Base-by-base conservation (phyloP, 768 basidiomycete genomes). In the Boletus fagicola region DNA sequence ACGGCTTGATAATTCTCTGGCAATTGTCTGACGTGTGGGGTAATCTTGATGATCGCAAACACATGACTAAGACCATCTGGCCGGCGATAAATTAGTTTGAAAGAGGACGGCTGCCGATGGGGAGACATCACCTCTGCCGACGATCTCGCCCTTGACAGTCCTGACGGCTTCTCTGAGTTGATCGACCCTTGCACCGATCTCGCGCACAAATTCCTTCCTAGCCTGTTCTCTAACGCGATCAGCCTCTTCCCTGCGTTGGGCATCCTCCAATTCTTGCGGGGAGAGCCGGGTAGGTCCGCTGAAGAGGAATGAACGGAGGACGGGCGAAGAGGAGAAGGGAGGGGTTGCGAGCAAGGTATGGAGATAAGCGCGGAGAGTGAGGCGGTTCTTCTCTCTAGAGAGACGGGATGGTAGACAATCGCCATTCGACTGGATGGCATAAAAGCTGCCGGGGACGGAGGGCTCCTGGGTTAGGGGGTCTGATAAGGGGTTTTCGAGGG, bases 291-390 rank as follows among this genome's bases (percentile, higher is more conserved):
- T 92, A 0, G 92, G 89, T 5, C 82, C 81, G 16, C 90, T 85
- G 30, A 94, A 77, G 39, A 99, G 76, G 75, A 98, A 99, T 0
- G 89, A 90, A 51, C 82, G 81, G 38, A 98, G 78, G 12, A 98
- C 90, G 5, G 92, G 89, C 0, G 92, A 93, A 44, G 89, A 87
- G 5, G 89, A 87, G n/a, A 97, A 80, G 22, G 79, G 77, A 1
- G 86, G 82, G 1, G 84, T 84, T 24, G 83, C 72, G 53, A 98
- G 78, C 30, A 99, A 76, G 1, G 84, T 72, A 62, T 92, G 89
- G n/a, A 99, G 80, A 73, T 98, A 98, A 0, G 94, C 87, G 20
- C 97, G 85, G 18, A 99, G 83, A 0, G 97, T 98, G 5, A 99
- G 78, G 15, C 97, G 80, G 66, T 99, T 99, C 80, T 94, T 96